Evolutionary conservation across 1,139 yeast genomes (phyloP).

Genomic region (Insectozyma bohioensis): DNA sequence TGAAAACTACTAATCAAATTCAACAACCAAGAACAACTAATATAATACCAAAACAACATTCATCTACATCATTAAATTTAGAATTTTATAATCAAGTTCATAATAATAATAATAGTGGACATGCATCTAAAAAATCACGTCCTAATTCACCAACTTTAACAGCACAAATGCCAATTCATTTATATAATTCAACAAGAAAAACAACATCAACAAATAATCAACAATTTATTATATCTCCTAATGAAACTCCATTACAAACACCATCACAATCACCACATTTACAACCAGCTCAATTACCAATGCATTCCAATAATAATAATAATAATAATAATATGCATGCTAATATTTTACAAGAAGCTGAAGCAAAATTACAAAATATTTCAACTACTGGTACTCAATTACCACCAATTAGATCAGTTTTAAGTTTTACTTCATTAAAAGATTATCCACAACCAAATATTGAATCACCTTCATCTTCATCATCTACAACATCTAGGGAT

Average conservation of each 20-base stretch:
- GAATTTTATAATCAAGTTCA: conserved; percentile 24
- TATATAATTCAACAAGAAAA: conserved; percentile 5
- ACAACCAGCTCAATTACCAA: conserved; percentile 24
- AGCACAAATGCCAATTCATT: conserved; percentile 4
- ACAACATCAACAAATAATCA: conserved; percentile 8
- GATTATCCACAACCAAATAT: conserved; percentile 11
- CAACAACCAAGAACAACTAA: conserved; percentile 5
- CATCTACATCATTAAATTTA: conserved; percentile 26
- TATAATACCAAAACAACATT: conserved; percentile 14
- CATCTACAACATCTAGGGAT: no score
- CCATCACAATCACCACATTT: conserved; percentile 47
- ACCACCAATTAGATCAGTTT: conserved; percentile 46
- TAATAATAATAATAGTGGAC: conserved; percentile 6
- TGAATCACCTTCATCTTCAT: no score
- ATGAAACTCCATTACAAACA: conserved; percentile 26
- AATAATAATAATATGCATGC: background rate
- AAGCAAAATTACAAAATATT: conserved; percentile 29
- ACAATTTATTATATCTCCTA: conserved; percentile 18
- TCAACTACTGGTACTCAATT: conserved; percentile 43
- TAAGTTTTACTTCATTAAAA: conserved; percentile 27
- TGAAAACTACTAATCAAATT: conserved; percentile 22
- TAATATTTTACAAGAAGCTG: conserved; percentile 20
- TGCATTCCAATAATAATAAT: conserved; percentile 3
- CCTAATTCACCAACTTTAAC: conserved; percentile 38
- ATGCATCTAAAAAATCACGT: conserved; percentile 34